A percentile compares a stretch with the other conserved stretches of the same genome.
phyloP scores from a whole-genome alignment of 1,284 basidiomycete species.

The Naganishia albida region DNA sequence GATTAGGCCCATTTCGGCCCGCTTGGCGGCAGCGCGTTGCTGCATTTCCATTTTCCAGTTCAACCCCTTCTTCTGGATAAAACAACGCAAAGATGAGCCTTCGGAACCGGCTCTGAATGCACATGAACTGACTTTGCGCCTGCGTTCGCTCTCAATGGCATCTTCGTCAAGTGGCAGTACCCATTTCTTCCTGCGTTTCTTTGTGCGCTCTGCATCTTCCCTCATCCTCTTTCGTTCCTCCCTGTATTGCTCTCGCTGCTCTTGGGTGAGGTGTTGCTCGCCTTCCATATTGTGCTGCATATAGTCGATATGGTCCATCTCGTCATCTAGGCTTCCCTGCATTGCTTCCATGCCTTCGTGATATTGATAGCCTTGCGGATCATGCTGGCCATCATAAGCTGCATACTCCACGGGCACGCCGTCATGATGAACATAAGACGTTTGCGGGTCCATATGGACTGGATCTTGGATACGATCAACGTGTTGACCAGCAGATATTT shows the following conservation, averaged over 20 bases:
- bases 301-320: slow-evolving; percentile 21
- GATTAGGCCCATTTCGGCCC: slow-evolving; percentile 13
- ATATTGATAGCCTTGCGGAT: slow-evolving; percentile 20
- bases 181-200: slow-evolving; percentile 32
- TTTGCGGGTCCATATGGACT: slow-evolving; percentile 15
- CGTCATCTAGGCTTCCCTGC: slow-evolving; percentile 5
- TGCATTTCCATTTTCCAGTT: slow-evolving; percentile 28
- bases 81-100: slow-evolving; percentile 2
- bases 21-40: slow-evolving; percentile 22
- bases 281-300: slow-evolving; percentile 15
- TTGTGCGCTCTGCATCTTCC: slow-evolving; percentile 27
- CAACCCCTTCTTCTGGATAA: slow-evolving; percentile 23
- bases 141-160: slow-evolving; percentile 28
- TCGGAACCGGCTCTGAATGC: not conserved
- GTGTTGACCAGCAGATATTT: not conserved
- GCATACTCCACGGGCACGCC: slow-evolving; percentile 13
- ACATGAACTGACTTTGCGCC: slow-evolving; percentile 19
- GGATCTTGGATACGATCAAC: not conserved
- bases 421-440: slow-evolving; percentile 7
- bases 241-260: slow-evolving; percentile 12
- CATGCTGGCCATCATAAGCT: slow-evolving; percentile 5
- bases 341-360: slow-evolving; percentile 20
- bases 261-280: slow-evolving; percentile 5
- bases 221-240: slow-evolving; percentile 19
- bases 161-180: slow-evolving; percentile 32